These are phyloP conservation scores for Ceratocystis huliohia DNA, from an alignment of 2,329 filamentous ascomycete genomes.

Conservation along the genomic window DNA sequence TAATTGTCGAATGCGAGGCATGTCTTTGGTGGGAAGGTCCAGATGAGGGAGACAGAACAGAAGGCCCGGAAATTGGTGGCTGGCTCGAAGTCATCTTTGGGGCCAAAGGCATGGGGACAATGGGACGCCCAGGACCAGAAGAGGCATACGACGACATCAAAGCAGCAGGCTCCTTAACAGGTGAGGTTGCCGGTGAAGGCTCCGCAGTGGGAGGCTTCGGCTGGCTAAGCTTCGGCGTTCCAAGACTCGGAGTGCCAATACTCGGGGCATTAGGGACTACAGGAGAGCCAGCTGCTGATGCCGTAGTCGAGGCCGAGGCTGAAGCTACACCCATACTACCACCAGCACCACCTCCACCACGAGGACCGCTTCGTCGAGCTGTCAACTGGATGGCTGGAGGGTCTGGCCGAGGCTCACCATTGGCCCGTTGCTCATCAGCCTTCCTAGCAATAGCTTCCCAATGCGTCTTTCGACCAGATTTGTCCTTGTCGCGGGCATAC, in stretches of 20 bases:
- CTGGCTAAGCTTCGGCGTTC: conserved; percentile 13
- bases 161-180: conserved; percentile 6
- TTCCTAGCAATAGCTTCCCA: conserved; percentile 49
- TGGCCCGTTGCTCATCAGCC: conserved; percentile 42
- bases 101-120: neutral
- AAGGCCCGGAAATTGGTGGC: neutral
- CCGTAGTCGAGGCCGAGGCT: conserved; percentile 6
- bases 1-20: conserved; percentile 10
- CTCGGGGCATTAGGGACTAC: conserved; percentile 6
- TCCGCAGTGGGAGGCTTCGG: conserved; percentile 17
- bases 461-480: conserved; percentile 36
- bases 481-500: conserved; percentile 50
- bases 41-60: neutral
- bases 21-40: conserved; percentile 12
- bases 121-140: conserved; percentile 1
- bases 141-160: neutral
- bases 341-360: conserved; percentile 30
- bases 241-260: conserved; percentile 13
- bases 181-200: conserved; percentile 13
- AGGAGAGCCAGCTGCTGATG: conserved; percentile 14
- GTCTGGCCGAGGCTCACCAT: conserved; percentile 47
- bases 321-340: conserved; percentile 26
- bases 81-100: neutral
- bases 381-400: conserved; percentile 43
- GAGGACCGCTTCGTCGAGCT: conserved; percentile 37